A percentile compares a stretch with the other conserved stretches of the same genome.
These are phyloP conservation scores for Gossypium ekmanianum DNA, from an alignment of 345 rosid species.

Conservation along the genomic window DNA sequence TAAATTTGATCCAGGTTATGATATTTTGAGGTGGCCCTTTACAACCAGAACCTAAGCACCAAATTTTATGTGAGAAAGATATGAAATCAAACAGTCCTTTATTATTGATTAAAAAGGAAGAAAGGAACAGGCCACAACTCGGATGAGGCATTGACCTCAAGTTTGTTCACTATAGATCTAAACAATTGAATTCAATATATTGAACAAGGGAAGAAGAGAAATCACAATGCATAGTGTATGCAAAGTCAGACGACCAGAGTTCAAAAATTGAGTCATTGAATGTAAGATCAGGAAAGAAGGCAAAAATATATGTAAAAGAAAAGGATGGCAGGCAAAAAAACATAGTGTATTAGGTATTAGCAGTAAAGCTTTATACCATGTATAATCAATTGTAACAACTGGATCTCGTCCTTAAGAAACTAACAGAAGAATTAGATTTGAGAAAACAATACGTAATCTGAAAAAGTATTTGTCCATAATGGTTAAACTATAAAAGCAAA, in stretches of 20 bases:
- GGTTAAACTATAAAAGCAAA: background rate
- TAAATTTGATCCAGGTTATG: slow-evolving; percentile 61
- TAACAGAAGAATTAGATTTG: background rate
- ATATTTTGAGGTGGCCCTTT: slow-evolving; percentile 66
- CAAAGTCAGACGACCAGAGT: background rate
- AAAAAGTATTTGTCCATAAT: background rate
- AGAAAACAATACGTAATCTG: background rate
- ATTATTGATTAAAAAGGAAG: background rate
- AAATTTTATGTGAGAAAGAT: slow-evolving; percentile 15
- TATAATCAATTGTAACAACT: background rate
- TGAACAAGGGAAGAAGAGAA: background rate
- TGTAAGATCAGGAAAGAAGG: background rate
- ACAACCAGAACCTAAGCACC: slow-evolving; percentile 43
- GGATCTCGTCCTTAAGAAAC: background rate
- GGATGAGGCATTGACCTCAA: background rate
- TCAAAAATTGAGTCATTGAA: background rate
- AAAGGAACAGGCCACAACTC: background rate
- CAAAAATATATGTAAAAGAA: background rate
- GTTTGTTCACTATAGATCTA: background rate
- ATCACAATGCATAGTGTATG: background rate
- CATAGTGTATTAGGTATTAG: background rate
- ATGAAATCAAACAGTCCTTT: background rate
- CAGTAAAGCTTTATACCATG: background rate
- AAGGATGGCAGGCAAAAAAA: background rate
- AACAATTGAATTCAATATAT: background rate